Base-by-base conservation (phyloP, 2,329 filamentous ascomycete species). In the Aspergillus oerlinghausenensis region DNA sequence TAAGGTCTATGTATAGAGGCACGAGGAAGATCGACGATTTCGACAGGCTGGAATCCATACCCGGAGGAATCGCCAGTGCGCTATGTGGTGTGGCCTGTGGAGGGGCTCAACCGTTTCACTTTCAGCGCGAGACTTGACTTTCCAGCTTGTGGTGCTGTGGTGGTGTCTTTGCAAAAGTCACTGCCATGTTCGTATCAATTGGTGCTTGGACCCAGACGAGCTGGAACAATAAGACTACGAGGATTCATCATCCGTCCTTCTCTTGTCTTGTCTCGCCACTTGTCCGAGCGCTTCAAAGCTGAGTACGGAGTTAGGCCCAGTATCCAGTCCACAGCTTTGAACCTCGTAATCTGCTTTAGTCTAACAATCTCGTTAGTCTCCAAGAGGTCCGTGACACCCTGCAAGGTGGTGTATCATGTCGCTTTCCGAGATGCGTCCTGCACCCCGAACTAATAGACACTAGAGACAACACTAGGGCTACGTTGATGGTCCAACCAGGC, bases 371-470 rank as follows among this genome's bases (percentile, higher is more conserved):
- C 14, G 32, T 17, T 35, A 35, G 32, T 35, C 32, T 35, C 53
- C 54, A 58, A 53, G 62, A 60, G 63, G 64, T 66, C 64, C 64
- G 63, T 66, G 64, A 64, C 62, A 63, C 63, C 54, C 49, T 64
- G 63, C 63, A 61, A 17, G 57, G 38, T 42, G 51, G 48, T 32
- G 38, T 32, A 59, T 61, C 58, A 62, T 63, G 64, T 64, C 58
- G 59, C 58, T 54, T 66, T 58, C 63, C 62, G 63, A 61, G 52
- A 52, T 54, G 52, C 52, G 48, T 51, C 35, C 32, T 43, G 21
- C n/a, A 19, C 7, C 21, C 32, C 32, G 14, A 38, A 7, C 32
- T 38, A 38, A 5, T 35, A 17, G 32, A 17, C 14, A 38, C 32
- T n/a, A 38, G 32, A 17, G 14, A 38, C 14, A 17, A 38, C 14